A percentile compares a stretch with the other conserved stretches of the same genome.
These are phyloP conservation scores for Russula griseocarnosa DNA, from an alignment of 768 basidiomycete species.

Conservation along the genomic window DNA sequence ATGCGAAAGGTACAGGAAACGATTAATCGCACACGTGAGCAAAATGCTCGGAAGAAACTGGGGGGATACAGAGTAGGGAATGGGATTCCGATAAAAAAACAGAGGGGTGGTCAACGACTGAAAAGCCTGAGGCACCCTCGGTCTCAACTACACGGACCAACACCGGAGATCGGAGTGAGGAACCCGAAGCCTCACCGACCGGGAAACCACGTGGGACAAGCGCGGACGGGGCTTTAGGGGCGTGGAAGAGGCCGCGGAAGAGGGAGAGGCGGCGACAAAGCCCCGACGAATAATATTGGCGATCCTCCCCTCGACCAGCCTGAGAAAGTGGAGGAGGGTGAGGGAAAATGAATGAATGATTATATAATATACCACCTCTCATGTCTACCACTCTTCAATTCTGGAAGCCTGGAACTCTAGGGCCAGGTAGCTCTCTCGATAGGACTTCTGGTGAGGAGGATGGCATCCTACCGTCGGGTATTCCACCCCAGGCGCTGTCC, in stretches of 20 bases:
- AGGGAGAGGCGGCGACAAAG: constrained; percentile 19
- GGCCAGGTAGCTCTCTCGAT: constrained; percentile 85
- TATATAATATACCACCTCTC: constrained; percentile 20
- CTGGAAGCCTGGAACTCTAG: constrained; percentile 86
- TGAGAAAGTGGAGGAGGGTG: too few relatives aligned
- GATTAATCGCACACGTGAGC: constrained; percentile 66
- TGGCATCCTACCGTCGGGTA: constrained; percentile 62
- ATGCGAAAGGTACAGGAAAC: constrained; percentile 64
- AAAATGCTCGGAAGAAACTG: constrained; percentile 77
- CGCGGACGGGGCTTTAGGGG: constrained; percentile 11
- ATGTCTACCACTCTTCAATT: constrained; percentile 59
- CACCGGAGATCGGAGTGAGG: constrained; percentile 5
- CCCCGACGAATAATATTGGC: background rate
- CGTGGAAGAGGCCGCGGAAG: constrained; percentile 21
- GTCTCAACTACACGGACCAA: constrained; percentile 17
- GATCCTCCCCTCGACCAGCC: background rate
- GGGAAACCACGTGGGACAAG: constrained; percentile 5
- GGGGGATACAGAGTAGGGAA: constrained; percentile 73
- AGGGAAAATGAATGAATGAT: constrained; percentile 7
- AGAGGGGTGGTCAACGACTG: constrained; percentile 25
- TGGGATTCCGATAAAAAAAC: constrained; percentile 75
- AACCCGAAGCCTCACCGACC: constrained; percentile 8
- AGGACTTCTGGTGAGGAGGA: constrained; percentile 75
- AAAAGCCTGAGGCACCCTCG: constrained; percentile 6
- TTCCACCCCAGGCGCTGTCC: constrained; percentile 50